Conservation (phyloP, 257 asterid genomes). For the Orobanche coerulescens region DNA sequence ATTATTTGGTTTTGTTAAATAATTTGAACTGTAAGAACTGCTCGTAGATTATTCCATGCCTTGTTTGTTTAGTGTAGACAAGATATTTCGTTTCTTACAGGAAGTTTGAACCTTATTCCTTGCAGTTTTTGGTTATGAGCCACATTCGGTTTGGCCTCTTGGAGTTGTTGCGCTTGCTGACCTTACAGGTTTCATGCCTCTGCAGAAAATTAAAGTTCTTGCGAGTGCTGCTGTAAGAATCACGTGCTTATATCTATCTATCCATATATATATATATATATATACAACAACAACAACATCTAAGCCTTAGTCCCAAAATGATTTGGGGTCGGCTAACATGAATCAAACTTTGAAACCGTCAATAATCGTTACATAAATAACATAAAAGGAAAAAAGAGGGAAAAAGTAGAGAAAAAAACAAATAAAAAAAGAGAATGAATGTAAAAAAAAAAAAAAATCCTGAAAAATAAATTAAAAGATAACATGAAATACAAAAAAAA, state of each 20-base stretch:
- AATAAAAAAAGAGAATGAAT: too few relatives aligned
- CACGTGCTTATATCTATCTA: neutral
- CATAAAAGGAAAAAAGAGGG: too few relatives aligned
- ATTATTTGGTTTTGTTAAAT: slow-evolving; percentile 3
- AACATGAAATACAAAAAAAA: too few relatives aligned
- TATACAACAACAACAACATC: too few relatives aligned
- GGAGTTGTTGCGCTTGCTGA: slow-evolving; percentile 82
- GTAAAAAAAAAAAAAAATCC: too few relatives aligned
- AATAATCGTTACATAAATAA: too few relatives aligned
- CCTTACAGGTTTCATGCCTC: slow-evolving; percentile 79
- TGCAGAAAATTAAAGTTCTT: slow-evolving; percentile 71
- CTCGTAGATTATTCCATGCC: neutral
- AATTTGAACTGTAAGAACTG: slow-evolving; percentile 4
- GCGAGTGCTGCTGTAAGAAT: slow-evolving; percentile 88
- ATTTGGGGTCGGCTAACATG: too few relatives aligned
- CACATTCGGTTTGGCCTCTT: slow-evolving; percentile 97
- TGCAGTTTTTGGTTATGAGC: slow-evolving; percentile 93
- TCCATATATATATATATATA: too few relatives aligned
- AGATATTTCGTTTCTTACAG: neutral
- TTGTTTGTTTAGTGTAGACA: slow-evolving; percentile 13
- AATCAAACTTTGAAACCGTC: too few relatives aligned
- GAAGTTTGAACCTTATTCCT: slow-evolving; percentile 7
- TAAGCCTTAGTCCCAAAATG: too few relatives aligned
- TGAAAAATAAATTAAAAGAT: too few relatives aligned
- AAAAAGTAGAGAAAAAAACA: too few relatives aligned